Base-by-base conservation (phyloP, 306 rosid genomes). In the Malus asiatica region DNA sequence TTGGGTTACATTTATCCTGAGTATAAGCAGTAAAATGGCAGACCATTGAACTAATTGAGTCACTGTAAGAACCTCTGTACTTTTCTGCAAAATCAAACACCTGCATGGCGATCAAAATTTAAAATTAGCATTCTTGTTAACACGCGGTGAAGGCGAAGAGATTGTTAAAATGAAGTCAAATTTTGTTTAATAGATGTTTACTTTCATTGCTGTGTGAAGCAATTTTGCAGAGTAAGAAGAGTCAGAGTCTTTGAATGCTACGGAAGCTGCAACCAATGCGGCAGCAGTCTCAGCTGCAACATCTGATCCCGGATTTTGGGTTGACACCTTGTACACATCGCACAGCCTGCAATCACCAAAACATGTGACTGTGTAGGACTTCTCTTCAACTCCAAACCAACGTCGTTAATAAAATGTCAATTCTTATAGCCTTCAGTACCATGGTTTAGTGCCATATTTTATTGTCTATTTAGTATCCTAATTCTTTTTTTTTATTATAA, bases 1-100 rank as follows among this genome's bases (percentile, higher is more conserved):
- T 15, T 64, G 68, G 60, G 87, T 78, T 83, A 93, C 97, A 72
- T 94, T 89, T 87, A 91, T 79, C 96, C 96, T 4, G 96, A 91
- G 84, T 90, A 94, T 59, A 97, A 94, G 82, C 98, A 94, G 75
- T 91, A 83, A 94, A 94, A 55, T 95, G 98, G 82, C 98, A 94
- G 61, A 85, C 96, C 29, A 63, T 89, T 0, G 98, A 90, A 11
- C 77, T 77, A 58, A 94, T 85, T 67, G 93, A 85, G 80, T 91
- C 94, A 51, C 94, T 91, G 57, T 94, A 94, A 70, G 96, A 84
- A 46, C 98, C 97, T 81, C 91, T 80, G 77, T 94, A 81, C 83
- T 82, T 92, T 66, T 91, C 96, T 61, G 96, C 98, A 40, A 91
- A 90, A 71, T 83, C 78, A 57, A 93, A 93, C 33, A 87, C 90